Conservation (phyloP, 2,329 filamentous ascomycete species). For the Paracamarosporium sp. region DNA sequence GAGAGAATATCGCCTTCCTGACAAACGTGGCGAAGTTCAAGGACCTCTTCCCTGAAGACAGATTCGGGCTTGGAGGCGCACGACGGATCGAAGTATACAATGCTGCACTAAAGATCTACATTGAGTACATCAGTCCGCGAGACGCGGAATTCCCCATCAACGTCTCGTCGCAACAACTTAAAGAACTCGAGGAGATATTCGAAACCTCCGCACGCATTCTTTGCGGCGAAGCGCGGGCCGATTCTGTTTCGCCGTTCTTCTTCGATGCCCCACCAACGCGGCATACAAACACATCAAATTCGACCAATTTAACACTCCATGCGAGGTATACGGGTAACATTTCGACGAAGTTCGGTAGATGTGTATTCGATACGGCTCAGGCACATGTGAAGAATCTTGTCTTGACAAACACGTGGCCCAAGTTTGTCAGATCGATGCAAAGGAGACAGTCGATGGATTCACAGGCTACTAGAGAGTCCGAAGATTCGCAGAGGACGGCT, state of each 20-base stretch:
- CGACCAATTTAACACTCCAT: slow-evolving; percentile 8
- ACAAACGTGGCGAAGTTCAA: slow-evolving; percentile 14
- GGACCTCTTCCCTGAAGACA: not conserved
- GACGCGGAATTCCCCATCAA: slow-evolving; percentile 23
- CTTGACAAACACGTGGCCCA: slow-evolving; percentile 24
- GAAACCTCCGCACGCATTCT: slow-evolving; percentile 9
- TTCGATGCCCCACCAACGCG: not conserved
- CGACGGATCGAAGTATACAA: slow-evolving; percentile 8
- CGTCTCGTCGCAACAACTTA: slow-evolving; percentile 14
- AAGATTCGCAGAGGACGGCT: not conserved
- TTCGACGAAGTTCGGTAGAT: slow-evolving; percentile 4
- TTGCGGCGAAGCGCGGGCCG: slow-evolving; percentile 3
- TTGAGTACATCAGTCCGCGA: slow-evolving; percentile 16
- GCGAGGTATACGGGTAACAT: not conserved
- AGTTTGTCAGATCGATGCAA: slow-evolving; percentile 19
- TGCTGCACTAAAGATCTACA: slow-evolving; percentile 17
- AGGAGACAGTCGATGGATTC: slow-evolving; percentile 10
- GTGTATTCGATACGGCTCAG: slow-evolving; percentile 14
- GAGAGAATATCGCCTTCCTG: slow-evolving; percentile 25
- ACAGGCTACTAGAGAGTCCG: not conserved
- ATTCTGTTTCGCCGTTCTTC: not conserved
- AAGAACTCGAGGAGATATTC: slow-evolving; percentile 14
- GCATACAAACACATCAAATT: not conserved
- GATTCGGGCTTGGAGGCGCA: not conserved
- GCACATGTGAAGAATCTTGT: slow-evolving; percentile 18